Percentiles rank a stretch among this genome's conserved stretches.
Evolutionary conservation across 805 yeast species (phyloP).

Genomic region (Monosporozyma solicola): DNA sequence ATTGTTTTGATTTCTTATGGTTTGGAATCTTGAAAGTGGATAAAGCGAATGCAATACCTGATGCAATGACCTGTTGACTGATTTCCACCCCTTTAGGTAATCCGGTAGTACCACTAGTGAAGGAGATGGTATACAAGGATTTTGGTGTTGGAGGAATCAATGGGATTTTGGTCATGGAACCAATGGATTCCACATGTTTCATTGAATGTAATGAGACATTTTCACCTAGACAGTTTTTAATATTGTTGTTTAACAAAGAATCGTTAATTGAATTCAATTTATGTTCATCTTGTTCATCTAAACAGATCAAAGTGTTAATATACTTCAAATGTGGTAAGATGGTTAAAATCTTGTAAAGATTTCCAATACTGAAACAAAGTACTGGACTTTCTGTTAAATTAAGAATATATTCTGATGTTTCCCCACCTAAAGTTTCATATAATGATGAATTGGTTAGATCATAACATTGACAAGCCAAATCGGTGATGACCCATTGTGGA

Average conservation of each 20-base stretch:
- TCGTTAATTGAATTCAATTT: conserved; percentile 28
- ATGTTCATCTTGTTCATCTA: conserved; percentile 38
- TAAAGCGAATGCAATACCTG: conserved; percentile 40
- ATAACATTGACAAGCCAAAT: conserved; percentile 57
- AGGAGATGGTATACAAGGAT: conserved; percentile 51
- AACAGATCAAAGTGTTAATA: conserved; percentile 46
- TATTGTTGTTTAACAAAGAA: conserved; percentile 23
- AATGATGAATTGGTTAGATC: conserved; percentile 45
- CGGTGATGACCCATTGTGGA: conserved; percentile 62
- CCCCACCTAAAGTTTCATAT: conserved; percentile 50
- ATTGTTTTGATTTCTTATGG: conserved; percentile 19
- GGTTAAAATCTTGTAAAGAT: conserved; percentile 40
- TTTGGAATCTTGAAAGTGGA: conserved; percentile 27
- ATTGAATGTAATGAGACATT: conserved; percentile 35
- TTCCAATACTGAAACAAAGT: conserved; percentile 44
- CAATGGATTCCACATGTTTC: conserved; percentile 35
- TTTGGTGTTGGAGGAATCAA: conserved; percentile 43
- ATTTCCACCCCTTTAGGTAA: conserved; percentile 62
- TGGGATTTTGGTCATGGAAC: conserved; percentile 35
- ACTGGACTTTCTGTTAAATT: conserved; percentile 54
- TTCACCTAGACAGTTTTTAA: conserved; percentile 23
- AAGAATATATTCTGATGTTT: conserved; percentile 55
- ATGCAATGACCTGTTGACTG: conserved; percentile 42
- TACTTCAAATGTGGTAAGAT: conserved; percentile 34
- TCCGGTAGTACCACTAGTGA: conserved; percentile 73